Evolutionary conservation across 2,329 filamentous ascomycete genomes (phyloP).

Genomic region (Penicillium griseofulvum): DNA sequence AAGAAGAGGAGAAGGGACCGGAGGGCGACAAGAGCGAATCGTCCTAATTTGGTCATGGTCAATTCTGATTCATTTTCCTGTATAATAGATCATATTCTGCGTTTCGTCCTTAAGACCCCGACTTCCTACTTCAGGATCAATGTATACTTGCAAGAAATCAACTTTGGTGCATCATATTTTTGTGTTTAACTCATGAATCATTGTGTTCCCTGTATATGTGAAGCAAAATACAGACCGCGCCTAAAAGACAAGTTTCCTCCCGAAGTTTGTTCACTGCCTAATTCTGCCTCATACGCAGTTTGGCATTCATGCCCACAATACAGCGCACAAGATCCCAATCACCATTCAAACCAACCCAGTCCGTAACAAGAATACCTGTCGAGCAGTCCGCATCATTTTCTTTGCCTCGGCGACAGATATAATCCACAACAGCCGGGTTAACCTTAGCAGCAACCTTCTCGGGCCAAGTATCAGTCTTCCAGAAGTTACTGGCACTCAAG

Average conservation of each 20-base stretch:
- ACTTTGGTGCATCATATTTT: conserved; percentile 5
- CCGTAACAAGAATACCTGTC: conserved; percentile 85
- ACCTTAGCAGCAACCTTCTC: conserved; percentile 84
- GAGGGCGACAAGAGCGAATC: conserved; percentile 36
- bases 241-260: not conserved
- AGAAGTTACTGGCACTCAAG: conserved; percentile 88
- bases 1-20: conserved; percentile 60
- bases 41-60: conserved; percentile 20
- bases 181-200: not conserved
- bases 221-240: not conserved
- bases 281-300: conserved; percentile 41
- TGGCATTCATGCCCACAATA: conserved; percentile 88
- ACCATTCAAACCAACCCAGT: conserved; percentile 83
- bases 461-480: conserved; percentile 88
- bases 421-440: conserved; percentile 70
- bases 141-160: conserved; percentile 24
- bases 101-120: conserved; percentile 19
- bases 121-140: conserved; percentile 17
- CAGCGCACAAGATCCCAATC: conserved; percentile 89
- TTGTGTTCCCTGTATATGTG: not conserved
- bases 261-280: not conserved
- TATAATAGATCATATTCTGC: conserved; percentile 38
- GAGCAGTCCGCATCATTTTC: conserved; percentile 64
- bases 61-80: conserved; percentile 25
- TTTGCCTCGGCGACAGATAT: conserved; percentile 55